Evolutionary conservation across 805 yeast genomes (phyloP).

Genomic region (Saturnispora mendoncae): DNA sequence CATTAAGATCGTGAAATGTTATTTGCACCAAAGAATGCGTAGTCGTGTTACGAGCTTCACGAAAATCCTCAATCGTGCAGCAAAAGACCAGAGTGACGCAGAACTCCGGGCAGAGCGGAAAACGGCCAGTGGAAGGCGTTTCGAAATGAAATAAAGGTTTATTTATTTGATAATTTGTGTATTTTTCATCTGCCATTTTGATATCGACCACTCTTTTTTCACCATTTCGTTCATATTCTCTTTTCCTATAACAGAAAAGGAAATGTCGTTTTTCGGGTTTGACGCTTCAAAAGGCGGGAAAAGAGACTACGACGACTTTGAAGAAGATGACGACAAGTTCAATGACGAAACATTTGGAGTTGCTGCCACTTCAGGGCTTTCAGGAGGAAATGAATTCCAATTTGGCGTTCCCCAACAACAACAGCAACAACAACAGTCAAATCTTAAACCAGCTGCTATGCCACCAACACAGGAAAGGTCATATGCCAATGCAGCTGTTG

Average conservation of each 20-base stretch:
- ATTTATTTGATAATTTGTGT: not conserved
- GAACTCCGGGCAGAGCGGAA: constrained; percentile 43
- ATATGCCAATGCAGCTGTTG: constrained; percentile 39
- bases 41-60: constrained; percentile 87
- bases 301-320: constrained; percentile 70
- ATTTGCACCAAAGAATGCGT: constrained; percentile 97
- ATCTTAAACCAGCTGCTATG: constrained; percentile 18
- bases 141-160: constrained; percentile 30
- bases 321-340: constrained; percentile 73
- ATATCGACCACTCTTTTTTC: not conserved
- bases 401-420: constrained; percentile 34
- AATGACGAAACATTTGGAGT: constrained; percentile 76
- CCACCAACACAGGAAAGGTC: constrained; percentile 27
- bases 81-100: constrained; percentile 80
- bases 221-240: too few relatives aligned
- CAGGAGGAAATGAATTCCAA: constrained; percentile 61
- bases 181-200: not conserved
- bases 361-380: constrained; percentile 34
- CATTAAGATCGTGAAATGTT: constrained; percentile 96
- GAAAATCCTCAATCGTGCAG: constrained; percentile 93
- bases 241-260: too few relatives aligned
- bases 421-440: constrained; percentile 1
- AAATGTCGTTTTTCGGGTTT: constrained; percentile 63
- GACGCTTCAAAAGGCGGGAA: constrained; percentile 36
- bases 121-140: constrained; percentile 67